A percentile compares a stretch with the other conserved stretches of the same genome.
Evolutionary conservation across 2,329 filamentous ascomycete genomes (phyloP).

Genomic region (Aspergillus fumigatiaffinis): DNA sequence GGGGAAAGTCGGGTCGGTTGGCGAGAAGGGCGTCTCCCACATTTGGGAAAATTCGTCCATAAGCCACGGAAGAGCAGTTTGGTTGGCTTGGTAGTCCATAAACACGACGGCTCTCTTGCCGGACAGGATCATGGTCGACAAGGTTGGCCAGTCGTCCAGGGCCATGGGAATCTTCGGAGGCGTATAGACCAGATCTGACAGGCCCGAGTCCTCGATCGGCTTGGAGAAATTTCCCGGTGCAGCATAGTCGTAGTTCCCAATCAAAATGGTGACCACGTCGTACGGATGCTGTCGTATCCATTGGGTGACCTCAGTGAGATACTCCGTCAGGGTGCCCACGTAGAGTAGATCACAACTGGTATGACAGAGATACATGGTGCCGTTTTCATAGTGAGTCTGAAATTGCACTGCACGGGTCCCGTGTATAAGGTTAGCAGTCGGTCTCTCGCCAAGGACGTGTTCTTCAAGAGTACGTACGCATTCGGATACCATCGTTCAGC

Average conservation of each 20-base stretch:
- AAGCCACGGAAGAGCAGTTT: slow-evolving; percentile 74
- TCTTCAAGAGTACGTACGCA: slow-evolving; percentile 40
- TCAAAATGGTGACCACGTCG: slow-evolving; percentile 81
- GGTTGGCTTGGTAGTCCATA: slow-evolving; percentile 80
- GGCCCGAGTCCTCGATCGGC: slow-evolving; percentile 67
- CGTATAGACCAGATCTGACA: slow-evolving; percentile 68
- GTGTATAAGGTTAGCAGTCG: background rate
- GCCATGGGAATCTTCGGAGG: slow-evolving; percentile 68
- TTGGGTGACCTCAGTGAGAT: slow-evolving; percentile 62
- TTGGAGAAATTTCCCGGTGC: slow-evolving; percentile 60
- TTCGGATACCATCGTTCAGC: slow-evolving; percentile 67
- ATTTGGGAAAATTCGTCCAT: slow-evolving; percentile 83
- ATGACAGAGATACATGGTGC: slow-evolving; percentile 74
- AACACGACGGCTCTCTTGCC: slow-evolving; percentile 73
- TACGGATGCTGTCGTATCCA: slow-evolving; percentile 78
- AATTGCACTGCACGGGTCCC: slow-evolving; percentile 51
- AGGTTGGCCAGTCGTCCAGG: slow-evolving; percentile 75
- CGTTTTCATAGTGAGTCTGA: slow-evolving; percentile 54
- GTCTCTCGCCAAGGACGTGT: background rate
- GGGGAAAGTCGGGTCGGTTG: slow-evolving; percentile 64
- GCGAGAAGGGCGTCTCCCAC: slow-evolving; percentile 89
- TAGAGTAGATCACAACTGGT: slow-evolving; percentile 78
- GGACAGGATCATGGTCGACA: slow-evolving; percentile 68
- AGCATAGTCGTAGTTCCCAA: slow-evolving; percentile 80
- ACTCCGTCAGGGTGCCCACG: slow-evolving; percentile 70